Percentiles rank a stretch among this genome's conserved stretches.
These are phyloP conservation scores for Myxozyma monticola DNA, from an alignment of 805 yeast species.

Conservation along the genomic window DNA sequence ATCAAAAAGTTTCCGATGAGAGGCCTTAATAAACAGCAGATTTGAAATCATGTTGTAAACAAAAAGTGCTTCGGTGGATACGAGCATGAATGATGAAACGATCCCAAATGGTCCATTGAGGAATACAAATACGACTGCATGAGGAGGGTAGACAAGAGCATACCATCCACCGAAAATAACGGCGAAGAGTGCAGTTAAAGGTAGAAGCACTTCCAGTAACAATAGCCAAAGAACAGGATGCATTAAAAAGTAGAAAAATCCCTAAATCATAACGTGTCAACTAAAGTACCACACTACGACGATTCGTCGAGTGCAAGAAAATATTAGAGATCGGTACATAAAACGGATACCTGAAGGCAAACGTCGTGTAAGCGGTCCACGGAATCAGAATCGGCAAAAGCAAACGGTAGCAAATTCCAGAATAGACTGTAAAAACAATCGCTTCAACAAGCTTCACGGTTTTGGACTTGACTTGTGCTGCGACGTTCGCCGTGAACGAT, in stretches of 20 bases:
- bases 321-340: slow-evolving; percentile 10
- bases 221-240: slow-evolving; percentile 30
- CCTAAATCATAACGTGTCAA: slow-evolving; percentile 10
- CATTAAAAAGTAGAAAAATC: slow-evolving; percentile 15
- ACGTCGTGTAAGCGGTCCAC: slow-evolving; percentile 21
- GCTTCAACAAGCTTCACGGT: no score
- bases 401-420: slow-evolving; percentile 26
- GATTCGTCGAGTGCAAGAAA: no score
- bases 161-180: slow-evolving; percentile 14
- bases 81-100: slow-evolving; percentile 14
- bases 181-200: slow-evolving; percentile 9
- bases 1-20: slow-evolving; percentile 19
- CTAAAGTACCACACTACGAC: neutral
- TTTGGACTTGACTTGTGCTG: no score
- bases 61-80: slow-evolving; percentile 10
- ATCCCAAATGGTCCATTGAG: slow-evolving; percentile 25
- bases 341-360: slow-evolving; percentile 19
- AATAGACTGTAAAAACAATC: slow-evolving; percentile 7
- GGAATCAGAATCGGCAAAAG: slow-evolving; percentile 17
- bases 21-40: slow-evolving; percentile 15
- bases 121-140: slow-evolving; percentile 8
- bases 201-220: slow-evolving; percentile 12
- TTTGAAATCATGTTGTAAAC: slow-evolving; percentile 15
- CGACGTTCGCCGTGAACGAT: no score
- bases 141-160: slow-evolving; percentile 22